Evolutionary conservation across 352 stramenopile genomes (phyloP).

Genomic region (Phytophthora pseudosyringae): DNA sequence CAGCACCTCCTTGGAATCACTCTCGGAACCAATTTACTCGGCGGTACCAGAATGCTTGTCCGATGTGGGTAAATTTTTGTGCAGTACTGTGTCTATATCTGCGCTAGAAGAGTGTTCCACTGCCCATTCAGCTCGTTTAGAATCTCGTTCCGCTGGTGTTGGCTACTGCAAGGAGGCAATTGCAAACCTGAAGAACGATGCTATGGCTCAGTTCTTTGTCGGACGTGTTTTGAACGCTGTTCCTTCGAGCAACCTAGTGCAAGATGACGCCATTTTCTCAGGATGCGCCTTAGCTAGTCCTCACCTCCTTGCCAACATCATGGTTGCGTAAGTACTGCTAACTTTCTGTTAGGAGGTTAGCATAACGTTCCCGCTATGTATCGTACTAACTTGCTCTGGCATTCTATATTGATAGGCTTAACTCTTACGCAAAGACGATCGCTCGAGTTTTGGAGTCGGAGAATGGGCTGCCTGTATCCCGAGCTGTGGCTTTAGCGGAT

Average conservation of each 20-base stretch:
- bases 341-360: not conserved
- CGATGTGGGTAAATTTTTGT: conserved; percentile 44
- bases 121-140: conserved; percentile 43
- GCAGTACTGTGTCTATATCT: conserved; percentile 26
- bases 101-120: conserved; percentile 35
- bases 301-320: conserved; percentile 25
- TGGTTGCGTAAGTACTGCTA: conserved; percentile 24
- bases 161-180: conserved; percentile 36
- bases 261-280: conserved; percentile 40
- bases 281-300: conserved; percentile 35
- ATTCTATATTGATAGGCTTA: conserved; percentile 15
- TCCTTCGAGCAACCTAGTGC: conserved; percentile 29
- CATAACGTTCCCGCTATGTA: not conserved
- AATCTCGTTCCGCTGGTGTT: conserved; percentile 44
- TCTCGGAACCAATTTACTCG: conserved; percentile 3
- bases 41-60: conserved; percentile 10
- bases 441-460: conserved; percentile 2
- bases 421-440: conserved; percentile 29
- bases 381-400: conserved; percentile 10
- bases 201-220: conserved; percentile 45
- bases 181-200: conserved; percentile 19
- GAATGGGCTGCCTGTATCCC: conserved; percentile 16
- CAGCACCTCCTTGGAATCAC: conserved; percentile 12
- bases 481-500: conserved; percentile 33
- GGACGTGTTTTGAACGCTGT: conserved; percentile 41